A percentile compares a stretch with the other conserved stretches of the same genome.
Conservation (phyloP, 192 early-diverging fungal species). For the Podila clonocystis region DNA sequence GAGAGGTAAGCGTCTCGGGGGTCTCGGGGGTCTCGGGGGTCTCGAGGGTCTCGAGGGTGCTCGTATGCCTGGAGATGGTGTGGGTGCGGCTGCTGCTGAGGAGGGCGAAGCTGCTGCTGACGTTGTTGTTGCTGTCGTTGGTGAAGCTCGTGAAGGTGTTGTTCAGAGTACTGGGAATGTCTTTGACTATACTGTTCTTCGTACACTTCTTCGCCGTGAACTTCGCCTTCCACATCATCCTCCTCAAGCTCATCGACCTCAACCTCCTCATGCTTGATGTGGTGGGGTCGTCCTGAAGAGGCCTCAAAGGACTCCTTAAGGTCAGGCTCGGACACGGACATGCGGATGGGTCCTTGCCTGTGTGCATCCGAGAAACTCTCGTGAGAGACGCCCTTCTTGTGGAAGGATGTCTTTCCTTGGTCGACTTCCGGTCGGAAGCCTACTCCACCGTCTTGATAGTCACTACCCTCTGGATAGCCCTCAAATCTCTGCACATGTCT, state of each 20-base stretch:
- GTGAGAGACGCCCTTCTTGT: neutral
- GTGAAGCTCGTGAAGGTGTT: neutral
- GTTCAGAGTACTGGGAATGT: neutral
- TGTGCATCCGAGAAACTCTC: neutral
- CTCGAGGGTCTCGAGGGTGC: neutral
- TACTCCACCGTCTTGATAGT: no score
- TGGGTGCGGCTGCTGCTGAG: neutral
- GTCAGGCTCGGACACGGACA: conserved; percentile 1
- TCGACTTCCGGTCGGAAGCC: no score
- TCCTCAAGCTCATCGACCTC: neutral
- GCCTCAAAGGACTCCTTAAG: neutral
- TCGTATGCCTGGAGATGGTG: conserved; percentile 13
- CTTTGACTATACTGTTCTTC: neutral
- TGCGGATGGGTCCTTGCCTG: neutral
- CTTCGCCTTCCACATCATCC: neutral
- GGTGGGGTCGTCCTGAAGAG: neutral
- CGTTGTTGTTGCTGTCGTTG: neutral
- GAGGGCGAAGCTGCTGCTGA: neutral
- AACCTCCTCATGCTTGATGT: no score
- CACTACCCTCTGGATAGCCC: no score
- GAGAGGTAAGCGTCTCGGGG: no score
- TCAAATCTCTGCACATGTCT: no score
- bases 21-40: no score
- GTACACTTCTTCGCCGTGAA: no score
- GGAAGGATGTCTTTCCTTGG: neutral